Conservation (phyloP, 306 rosid species). For the Bauhinia variegata region DNA sequence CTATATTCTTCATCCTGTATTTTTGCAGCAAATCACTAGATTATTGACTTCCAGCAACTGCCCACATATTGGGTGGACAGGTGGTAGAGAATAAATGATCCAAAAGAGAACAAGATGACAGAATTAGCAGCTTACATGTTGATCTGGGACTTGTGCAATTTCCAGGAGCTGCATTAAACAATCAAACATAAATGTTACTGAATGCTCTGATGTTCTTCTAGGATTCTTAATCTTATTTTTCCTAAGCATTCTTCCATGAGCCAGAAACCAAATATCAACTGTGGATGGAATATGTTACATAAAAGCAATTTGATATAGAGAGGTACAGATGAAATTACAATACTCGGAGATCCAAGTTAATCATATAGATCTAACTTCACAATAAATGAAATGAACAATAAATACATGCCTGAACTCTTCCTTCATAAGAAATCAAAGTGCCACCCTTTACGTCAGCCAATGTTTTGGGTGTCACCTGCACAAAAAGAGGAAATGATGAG, state of each 20-base stretch:
- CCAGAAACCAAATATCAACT: constrained; percentile 18
- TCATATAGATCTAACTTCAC: constrained; percentile 15
- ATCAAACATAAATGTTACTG: constrained; percentile 34
- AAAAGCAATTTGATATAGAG: constrained; percentile 21
- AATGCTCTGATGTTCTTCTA: not conserved
- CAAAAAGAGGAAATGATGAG: constrained; percentile 5
- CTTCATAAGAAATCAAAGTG: constrained; percentile 94
- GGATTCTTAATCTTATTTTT: constrained; percentile 8
- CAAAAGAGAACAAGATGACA: constrained; percentile 19
- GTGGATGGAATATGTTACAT: constrained; percentile 7
- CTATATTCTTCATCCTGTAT: not conserved
- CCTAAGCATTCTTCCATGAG: constrained; percentile 11
- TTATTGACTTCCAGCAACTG: not conserved
- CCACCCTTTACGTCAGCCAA: constrained; percentile 99
- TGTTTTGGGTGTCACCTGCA: constrained; percentile 87
- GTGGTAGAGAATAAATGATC: not conserved
- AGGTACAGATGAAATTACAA: not conserved
- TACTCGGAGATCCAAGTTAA: not conserved
- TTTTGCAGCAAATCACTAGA: not conserved
- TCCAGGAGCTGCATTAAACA: constrained; percentile 81
- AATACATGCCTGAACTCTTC: constrained; percentile 72
- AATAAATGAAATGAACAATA: constrained; percentile 23
- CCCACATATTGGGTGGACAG: not conserved
- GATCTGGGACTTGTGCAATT: constrained; percentile 96
- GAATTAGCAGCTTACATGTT: constrained; percentile 67